phyloP scores from a whole-genome alignment of 768 basidiomycete species.

The Punctularia strigosozonata region DNA sequence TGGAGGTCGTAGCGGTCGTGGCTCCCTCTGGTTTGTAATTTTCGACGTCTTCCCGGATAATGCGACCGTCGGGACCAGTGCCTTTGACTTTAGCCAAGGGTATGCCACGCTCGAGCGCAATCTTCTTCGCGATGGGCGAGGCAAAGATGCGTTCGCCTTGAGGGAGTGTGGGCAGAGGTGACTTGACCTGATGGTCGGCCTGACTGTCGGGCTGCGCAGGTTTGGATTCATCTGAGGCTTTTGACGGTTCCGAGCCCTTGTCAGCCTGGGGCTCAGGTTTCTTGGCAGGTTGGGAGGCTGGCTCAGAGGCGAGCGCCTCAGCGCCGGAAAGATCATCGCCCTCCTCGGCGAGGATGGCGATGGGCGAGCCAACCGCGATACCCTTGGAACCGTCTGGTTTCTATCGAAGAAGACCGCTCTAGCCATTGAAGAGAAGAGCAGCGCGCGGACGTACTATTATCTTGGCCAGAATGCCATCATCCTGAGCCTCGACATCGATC shows the following conservation, averaged over 20 bases:
- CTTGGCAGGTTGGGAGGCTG: conserved; percentile 36
- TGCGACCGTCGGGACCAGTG: conserved; percentile 86
- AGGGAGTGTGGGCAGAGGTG: conserved; percentile 47
- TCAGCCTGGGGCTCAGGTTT: conserved; percentile 20
- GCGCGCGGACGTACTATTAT: conserved; percentile 61
- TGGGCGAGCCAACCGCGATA: conserved; percentile 75
- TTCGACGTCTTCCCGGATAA: conserved; percentile 91
- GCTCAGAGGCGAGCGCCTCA: conserved; percentile 57
- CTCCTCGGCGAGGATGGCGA: conserved; percentile 89
- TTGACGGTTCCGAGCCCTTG: conserved; percentile 21
- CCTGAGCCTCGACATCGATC: conserved; percentile 98
- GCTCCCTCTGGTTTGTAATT: conserved; percentile 57
- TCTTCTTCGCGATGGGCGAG: conserved; percentile 91
- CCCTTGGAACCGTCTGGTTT: conserved; percentile 77
- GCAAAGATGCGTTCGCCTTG: conserved; percentile 84
- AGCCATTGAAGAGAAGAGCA: background rate
- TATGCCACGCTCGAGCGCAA: conserved; percentile 89
- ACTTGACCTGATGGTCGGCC: conserved; percentile 30
- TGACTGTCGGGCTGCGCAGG: conserved; percentile 22
- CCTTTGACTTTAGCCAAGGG: conserved; percentile 87
- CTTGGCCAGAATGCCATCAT: conserved; percentile 93
- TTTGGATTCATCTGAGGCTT: conserved; percentile 22
- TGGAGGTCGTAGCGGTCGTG: conserved; percentile 29
- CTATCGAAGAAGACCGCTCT: conserved; percentile 26
- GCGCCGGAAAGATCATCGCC: conserved; percentile 89